Evolutionary conservation across 306 rosid genomes (phyloP).

Genomic region (Trifolium repens): DNA sequence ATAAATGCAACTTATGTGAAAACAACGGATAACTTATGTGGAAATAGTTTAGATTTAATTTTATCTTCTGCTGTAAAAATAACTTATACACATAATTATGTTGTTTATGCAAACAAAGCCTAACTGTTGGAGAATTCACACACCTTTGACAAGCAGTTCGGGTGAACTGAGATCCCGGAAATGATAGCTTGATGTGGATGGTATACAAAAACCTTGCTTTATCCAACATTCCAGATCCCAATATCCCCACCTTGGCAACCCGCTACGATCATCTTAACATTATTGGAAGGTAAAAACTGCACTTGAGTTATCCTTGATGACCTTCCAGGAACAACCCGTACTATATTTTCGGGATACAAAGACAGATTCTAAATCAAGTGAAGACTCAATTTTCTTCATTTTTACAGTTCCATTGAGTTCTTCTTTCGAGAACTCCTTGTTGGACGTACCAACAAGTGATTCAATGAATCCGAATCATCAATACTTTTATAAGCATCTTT

Average conservation of each 20-base stretch:
- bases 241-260: slow-evolving; percentile 75
- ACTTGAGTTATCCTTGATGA: slow-evolving; percentile 57
- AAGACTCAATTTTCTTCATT: background rate
- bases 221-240: slow-evolving; percentile 75
- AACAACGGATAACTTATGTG: no score
- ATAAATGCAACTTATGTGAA: no score
- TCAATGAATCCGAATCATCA: slow-evolving; percentile 49
- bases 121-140: background rate
- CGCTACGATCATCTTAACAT: slow-evolving; percentile 57
- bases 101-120: no score
- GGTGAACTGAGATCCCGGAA: slow-evolving; percentile 74
- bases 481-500: slow-evolving; percentile 49
- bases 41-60: no score
- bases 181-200: slow-evolving; percentile 67
- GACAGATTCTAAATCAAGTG: slow-evolving; percentile 49
- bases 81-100: background rate
- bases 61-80: background rate
- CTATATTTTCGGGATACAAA: slow-evolving; percentile 66
- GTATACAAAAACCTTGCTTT: slow-evolving; percentile 55
- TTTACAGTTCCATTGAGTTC: background rate
- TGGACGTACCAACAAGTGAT: slow-evolving; percentile 49
- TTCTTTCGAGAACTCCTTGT: slow-evolving; percentile 10
- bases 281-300: slow-evolving; percentile 63
- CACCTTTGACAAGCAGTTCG: slow-evolving; percentile 71
- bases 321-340: slow-evolving; percentile 53